Conservation (phyloP, 345 rosid species). For the Turritis glabra region DNA sequence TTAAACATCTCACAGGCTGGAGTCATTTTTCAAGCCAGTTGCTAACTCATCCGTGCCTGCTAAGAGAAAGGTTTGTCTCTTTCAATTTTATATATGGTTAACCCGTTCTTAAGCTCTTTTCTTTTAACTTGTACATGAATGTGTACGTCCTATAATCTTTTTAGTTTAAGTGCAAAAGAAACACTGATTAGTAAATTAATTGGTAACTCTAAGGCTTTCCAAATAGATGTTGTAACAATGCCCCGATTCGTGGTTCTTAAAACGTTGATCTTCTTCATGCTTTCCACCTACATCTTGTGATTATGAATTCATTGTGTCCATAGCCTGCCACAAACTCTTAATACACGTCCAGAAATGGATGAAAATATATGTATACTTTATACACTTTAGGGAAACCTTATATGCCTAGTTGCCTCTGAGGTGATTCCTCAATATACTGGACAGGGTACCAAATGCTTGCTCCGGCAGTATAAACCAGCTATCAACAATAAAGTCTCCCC, state of each 20-base stretch:
- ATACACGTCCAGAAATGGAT: not conserved
- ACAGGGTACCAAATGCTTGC: constrained; percentile 71
- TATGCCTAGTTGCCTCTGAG: constrained; percentile 41
- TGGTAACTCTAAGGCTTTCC: not conserved
- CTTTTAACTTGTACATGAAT: constrained; percentile 13
- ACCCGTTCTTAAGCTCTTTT: constrained; percentile 9
- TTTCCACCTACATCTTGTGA: constrained; percentile 15
- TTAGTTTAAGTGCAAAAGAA: not conserved
- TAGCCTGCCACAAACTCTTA: not conserved
- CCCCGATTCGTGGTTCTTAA: not conserved
- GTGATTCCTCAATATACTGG: constrained; percentile 50
- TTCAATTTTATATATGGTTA: not conserved
- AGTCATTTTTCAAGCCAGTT: constrained; percentile 79
- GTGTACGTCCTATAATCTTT: not conserved
- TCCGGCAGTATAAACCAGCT: constrained; percentile 50
- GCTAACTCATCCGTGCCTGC: constrained; percentile 52
- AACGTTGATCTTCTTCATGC: constrained; percentile 9
- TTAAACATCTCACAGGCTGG: constrained; percentile 49
- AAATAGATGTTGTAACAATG: not conserved
- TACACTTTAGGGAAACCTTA: constrained; percentile 7
- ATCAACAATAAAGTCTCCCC: constrained; percentile 51
- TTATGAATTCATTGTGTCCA: not conserved
- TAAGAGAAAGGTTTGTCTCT: constrained; percentile 69
- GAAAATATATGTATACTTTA: not conserved
- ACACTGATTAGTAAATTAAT: not conserved